These are phyloP conservation scores for Capsicum pubescens DNA, from an alignment of 257 asterid genomes.

Conservation along the genomic window DNA sequence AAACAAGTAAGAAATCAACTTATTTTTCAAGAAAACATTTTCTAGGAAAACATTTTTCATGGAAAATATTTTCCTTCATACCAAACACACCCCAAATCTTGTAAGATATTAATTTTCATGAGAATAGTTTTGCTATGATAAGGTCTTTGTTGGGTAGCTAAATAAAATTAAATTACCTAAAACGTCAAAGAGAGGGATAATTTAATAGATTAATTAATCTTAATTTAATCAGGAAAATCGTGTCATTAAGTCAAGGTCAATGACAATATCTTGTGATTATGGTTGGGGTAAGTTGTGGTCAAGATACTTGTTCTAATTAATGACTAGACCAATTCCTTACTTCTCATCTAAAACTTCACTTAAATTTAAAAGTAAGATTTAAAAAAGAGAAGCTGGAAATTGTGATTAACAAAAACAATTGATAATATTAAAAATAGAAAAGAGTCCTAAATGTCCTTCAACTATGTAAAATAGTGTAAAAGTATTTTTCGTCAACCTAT, in stretches of 20 bases:
- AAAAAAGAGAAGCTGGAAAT: background rate
- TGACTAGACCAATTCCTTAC: background rate
- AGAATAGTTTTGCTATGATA: background rate
- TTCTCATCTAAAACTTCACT: background rate
- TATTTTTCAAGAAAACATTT: no score
- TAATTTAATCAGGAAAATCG: background rate
- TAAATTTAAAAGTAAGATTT: no score
- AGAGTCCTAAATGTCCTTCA: no score
- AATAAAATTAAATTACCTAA: background rate
- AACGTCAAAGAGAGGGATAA: background rate
- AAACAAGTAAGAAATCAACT: no score
- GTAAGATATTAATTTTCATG: background rate
- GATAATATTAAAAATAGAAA: background rate
- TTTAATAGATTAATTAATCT: background rate
- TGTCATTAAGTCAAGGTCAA: background rate
- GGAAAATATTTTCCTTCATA: no score
- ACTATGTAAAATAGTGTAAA: no score
- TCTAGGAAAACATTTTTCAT: no score
- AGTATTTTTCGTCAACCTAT: no score
- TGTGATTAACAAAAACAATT: background rate
- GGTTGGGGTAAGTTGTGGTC: background rate
- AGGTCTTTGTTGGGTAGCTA: background rate
- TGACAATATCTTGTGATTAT: slow-evolving; percentile 10
- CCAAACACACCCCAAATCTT: no score
- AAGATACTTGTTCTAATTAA: background rate